Conservation (phyloP, 345 rosid species). For the Moricandia arvensis region DNA sequence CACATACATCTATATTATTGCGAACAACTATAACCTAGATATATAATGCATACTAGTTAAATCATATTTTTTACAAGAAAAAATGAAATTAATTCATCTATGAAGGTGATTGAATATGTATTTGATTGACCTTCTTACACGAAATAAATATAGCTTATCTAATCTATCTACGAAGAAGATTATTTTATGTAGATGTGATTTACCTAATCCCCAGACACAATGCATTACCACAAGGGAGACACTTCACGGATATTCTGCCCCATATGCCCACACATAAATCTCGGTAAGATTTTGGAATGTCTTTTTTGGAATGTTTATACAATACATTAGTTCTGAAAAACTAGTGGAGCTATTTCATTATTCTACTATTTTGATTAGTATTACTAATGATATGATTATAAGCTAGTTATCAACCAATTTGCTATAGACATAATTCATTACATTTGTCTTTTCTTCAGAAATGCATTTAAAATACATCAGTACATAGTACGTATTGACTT, state of each 20-base stretch:
- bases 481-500: constrained; percentile 15
- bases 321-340: background rate
- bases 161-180: constrained; percentile 16
- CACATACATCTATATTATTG: too few relatives aligned
- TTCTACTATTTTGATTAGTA: background rate
- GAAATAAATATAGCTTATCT: constrained; percentile 22
- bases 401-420: background rate
- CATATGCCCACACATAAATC: constrained; percentile 19
- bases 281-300: background rate
- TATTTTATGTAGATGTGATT: constrained; percentile 21
- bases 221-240: constrained; percentile 32
- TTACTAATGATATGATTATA: background rate
- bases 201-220: constrained; percentile 32
- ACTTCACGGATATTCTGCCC: constrained; percentile 32
- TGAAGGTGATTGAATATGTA: background rate
- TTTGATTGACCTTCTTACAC: background rate
- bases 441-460: background rate
- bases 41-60: background rate
- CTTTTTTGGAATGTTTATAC: background rate
- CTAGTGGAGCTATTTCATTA: background rate
- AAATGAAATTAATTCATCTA: background rate
- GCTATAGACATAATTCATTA: background rate
- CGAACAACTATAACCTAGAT: too few relatives aligned
- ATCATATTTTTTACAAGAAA: background rate
- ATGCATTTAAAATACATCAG: constrained; percentile 15